Percentiles rank a stretch among this genome's conserved stretches.
Evolutionary conservation across 2,329 filamentous ascomycete species (phyloP).

Genomic region (Bimuria novae-zelandiae): DNA sequence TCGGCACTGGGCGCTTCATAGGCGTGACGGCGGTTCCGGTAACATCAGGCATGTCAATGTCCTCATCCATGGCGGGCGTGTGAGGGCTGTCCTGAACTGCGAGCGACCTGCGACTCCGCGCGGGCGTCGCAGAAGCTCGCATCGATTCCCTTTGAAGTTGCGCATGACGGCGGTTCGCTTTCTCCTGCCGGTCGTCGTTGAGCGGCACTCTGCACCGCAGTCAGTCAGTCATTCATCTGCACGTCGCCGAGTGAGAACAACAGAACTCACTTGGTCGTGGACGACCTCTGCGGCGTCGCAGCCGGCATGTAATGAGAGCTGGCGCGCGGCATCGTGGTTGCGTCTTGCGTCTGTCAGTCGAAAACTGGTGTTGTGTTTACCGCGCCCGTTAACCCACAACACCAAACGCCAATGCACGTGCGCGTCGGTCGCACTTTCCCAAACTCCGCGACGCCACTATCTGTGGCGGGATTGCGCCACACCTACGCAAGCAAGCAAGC

Average conservation of each 20-base stretch:
- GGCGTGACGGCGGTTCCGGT: slow-evolving; percentile 82
- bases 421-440: slow-evolving; percentile 2
- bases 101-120: slow-evolving; percentile 65
- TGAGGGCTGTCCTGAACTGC: slow-evolving; percentile 56
- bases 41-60: slow-evolving; percentile 61
- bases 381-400: slow-evolving; percentile 6
- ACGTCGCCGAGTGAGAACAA: neutral
- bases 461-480: neutral
- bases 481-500: neutral
- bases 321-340: slow-evolving; percentile 59
- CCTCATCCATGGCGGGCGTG: slow-evolving; percentile 54
- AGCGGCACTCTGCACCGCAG: slow-evolving; percentile 75
- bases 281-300: slow-evolving; percentile 56
- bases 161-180: slow-evolving; percentile 84
- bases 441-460: neutral
- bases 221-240: slow-evolving; percentile 8
- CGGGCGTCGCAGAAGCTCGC: slow-evolving; percentile 76
- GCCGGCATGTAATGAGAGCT: slow-evolving; percentile 50
- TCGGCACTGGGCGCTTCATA: slow-evolving; percentile 86
- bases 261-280: slow-evolving; percentile 31
- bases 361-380: slow-evolving; percentile 17
- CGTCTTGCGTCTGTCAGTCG: neutral
- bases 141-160: slow-evolving; percentile 91
- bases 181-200: slow-evolving; percentile 93
- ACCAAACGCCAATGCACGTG: slow-evolving; percentile 13